phyloP scores from a whole-genome alignment of 2,329 filamentous ascomycete genomes.

The Massarina eburnea region DNA sequence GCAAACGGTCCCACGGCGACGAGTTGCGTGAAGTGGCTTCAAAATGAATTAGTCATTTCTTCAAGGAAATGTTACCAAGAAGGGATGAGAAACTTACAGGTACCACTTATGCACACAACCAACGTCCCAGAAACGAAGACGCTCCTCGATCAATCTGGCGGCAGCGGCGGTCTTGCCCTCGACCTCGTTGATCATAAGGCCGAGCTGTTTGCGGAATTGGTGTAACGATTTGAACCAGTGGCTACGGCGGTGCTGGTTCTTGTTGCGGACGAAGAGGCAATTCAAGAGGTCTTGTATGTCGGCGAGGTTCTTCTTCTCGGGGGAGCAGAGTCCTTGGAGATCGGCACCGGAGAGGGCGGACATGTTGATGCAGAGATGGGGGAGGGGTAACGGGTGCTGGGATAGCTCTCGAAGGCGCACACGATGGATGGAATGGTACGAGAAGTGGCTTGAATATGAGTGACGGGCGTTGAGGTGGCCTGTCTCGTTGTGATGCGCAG shows the following conservation, averaged over 20 bases:
- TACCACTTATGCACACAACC: slow-evolving; percentile 40
- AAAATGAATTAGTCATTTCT: slow-evolving; percentile 3
- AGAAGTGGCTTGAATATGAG: neutral
- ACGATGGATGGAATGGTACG: neutral
- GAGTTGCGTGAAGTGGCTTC: slow-evolving; percentile 48
- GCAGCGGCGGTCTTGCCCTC: slow-evolving; percentile 22
- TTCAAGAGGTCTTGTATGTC: slow-evolving; percentile 61
- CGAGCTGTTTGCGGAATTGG: slow-evolving; percentile 68
- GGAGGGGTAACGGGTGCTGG: neutral
- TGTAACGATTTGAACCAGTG: slow-evolving; percentile 80
- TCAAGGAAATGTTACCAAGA: neutral
- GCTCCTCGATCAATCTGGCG: slow-evolving; percentile 26
- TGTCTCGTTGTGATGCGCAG: neutral
- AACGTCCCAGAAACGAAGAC: slow-evolving; percentile 45
- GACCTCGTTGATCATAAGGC: slow-evolving; percentile 52
- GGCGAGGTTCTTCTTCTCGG: slow-evolving; percentile 34
- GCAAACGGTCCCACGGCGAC: slow-evolving; percentile 50
- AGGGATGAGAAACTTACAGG: slow-evolving; percentile 24
- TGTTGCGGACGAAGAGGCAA: slow-evolving; percentile 78
- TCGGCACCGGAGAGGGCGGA: slow-evolving; percentile 20
- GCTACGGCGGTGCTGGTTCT: slow-evolving; percentile 81
- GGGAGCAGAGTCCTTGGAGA: slow-evolving; percentile 19
- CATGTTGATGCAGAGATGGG: neutral
- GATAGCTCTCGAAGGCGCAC: neutral
- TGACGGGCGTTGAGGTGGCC: neutral